Conservation (phyloP, 176 grass and related monocot species). For the Chrysopogon serrulatus region DNA sequence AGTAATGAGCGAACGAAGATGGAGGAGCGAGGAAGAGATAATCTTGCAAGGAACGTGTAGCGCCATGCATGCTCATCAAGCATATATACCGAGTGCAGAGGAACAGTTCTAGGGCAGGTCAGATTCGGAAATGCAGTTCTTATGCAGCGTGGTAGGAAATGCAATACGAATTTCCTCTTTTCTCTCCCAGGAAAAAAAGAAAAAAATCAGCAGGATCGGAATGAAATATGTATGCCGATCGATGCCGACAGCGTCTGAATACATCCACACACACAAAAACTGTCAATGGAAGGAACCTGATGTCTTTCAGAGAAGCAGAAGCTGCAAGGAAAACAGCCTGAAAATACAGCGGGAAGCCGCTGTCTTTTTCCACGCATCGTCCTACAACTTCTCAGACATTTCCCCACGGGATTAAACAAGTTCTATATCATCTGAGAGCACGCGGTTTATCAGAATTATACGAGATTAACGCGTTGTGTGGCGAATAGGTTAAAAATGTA, state of each 20-base stretch:
- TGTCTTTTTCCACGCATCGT: background rate
- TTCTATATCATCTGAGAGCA: too few relatives aligned
- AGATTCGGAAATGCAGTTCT: background rate
- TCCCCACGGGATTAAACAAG: too few relatives aligned
- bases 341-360: background rate
- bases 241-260: too few relatives aligned
- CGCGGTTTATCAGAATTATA: too few relatives aligned
- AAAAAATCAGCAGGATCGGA: background rate
- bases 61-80: background rate
- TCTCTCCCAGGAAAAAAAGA: background rate
- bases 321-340: background rate
- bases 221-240: too few relatives aligned
- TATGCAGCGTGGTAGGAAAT: background rate
- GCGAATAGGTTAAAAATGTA: too few relatives aligned
- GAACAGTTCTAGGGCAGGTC: background rate
- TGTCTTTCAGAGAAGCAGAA: background rate
- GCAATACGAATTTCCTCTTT: background rate
- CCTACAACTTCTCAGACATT: background rate
- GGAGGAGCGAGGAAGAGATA: background rate
- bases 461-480: too few relatives aligned
- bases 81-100: background rate
- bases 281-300: background rate
- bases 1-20: background rate
- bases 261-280: background rate
- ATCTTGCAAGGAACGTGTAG: background rate